Conservation (phyloP, 257 asterid species). For the Gardenia jasminoides region DNA sequence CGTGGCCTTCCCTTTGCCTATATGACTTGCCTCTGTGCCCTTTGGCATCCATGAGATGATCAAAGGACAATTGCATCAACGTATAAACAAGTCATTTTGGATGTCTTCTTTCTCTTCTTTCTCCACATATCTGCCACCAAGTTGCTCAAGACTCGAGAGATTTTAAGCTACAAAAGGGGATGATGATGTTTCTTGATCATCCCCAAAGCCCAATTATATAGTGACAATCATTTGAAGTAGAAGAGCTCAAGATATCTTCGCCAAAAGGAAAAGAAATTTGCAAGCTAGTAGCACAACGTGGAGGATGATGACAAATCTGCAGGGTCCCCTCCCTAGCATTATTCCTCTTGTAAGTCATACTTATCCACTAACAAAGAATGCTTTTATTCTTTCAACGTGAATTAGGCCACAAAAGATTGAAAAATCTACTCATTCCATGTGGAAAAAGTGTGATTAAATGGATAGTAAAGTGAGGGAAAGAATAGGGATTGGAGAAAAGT, state of each 20-base stretch:
- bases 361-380: slow-evolving; percentile 43
- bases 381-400: slow-evolving; percentile 20
- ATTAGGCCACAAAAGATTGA: slow-evolving; percentile 19
- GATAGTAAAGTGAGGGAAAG: slow-evolving; percentile 6
- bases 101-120: slow-evolving; percentile 39
- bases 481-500: slow-evolving; percentile 4
- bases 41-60: slow-evolving; percentile 19
- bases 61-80: neutral
- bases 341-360: slow-evolving; percentile 24
- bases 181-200: neutral
- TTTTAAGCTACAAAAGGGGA: neutral
- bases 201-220: slow-evolving; percentile 21
- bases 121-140: slow-evolving; percentile 14
- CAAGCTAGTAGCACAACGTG: neutral
- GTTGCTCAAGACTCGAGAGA: no score
- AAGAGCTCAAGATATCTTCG: neutral
- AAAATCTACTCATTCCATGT: slow-evolving; percentile 35
- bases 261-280: neutral
- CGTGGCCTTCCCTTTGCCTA: slow-evolving; percentile 73
- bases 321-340: slow-evolving; percentile 37
- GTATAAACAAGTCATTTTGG: neutral
- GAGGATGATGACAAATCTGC: slow-evolving; percentile 13
- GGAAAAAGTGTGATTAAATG: slow-evolving; percentile 17
- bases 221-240: neutral
- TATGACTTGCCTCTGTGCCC: slow-evolving; percentile 49